These are phyloP conservation scores for Mycothermus thermophilus DNA, from an alignment of 495 filamentous ascomycete species.

Conservation along the genomic window DNA sequence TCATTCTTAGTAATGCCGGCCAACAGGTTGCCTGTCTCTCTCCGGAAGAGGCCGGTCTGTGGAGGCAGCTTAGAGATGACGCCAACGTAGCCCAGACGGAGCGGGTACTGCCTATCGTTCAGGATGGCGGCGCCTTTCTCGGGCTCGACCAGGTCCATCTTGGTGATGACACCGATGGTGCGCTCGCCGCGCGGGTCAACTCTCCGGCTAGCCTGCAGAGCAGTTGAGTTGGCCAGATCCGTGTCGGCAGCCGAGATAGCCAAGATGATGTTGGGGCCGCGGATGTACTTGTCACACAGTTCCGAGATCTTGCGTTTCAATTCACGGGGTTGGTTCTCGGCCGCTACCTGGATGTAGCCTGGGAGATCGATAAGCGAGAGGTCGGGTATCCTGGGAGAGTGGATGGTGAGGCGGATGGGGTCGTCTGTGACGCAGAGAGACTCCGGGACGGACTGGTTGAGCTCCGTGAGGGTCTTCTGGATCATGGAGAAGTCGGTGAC, in stretches of 20 bases:
- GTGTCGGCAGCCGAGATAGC: conserved; percentile 97
- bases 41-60: conserved; percentile 64
- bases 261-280: conserved; percentile 87
- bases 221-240: conserved; percentile 91
- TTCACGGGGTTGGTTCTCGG: conserved; percentile 77
- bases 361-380: conserved; percentile 93
- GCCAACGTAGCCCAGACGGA: conserved; percentile 92
- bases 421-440: conserved; percentile 89
- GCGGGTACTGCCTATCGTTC: conserved; percentile 79
- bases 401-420: conserved; percentile 88
- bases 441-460: conserved; percentile 86
- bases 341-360: conserved; percentile 91
- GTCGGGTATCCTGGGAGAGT: conserved; percentile 90
- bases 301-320: conserved; percentile 92
- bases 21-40: conserved; percentile 70
- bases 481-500: conserved; percentile 89
- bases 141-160: conserved; percentile 95
- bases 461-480: conserved; percentile 83
- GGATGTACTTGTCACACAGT: conserved; percentile 96
- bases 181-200: conserved; percentile 91
- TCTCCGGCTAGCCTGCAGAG: conserved; percentile 73
- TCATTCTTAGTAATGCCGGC: conserved; percentile 79
- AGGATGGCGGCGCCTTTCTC: conserved; percentile 64
- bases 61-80: conserved; percentile 71
- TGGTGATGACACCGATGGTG: conserved; percentile 95